Base-by-base conservation (phyloP, 805 yeast genomes). In the Cyberlindnera euphorbiiphila region DNA sequence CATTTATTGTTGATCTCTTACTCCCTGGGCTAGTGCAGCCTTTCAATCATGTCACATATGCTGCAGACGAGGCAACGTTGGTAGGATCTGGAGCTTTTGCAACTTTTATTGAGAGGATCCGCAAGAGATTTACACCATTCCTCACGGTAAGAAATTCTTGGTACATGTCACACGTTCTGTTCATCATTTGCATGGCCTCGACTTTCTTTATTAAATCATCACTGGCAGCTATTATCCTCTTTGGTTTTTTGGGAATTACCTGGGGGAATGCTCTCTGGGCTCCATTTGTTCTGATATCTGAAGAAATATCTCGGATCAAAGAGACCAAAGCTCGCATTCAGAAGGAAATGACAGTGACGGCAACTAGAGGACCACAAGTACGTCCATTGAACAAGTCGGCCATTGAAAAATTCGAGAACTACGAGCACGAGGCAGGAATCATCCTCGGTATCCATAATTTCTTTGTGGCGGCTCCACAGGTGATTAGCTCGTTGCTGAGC, bases 191-290 rank as follows among this genome's bases (percentile, higher is more conserved):
- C 24, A 73, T 73, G 61, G 25, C 65, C 6, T 46, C 66, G 1
- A 74, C 83, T 0, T 69, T 74, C 35, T 66, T 67, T 35, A 65
- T 76, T 16, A 27, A 48, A 3, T 57, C 59, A 7, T 71, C 73
- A 6, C 36, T 36, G 0, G 60, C 54, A 10, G 82, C 79, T 1
- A 68, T 76, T 8, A 45, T 61, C 0, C 52, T 78, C 52, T 72
- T 78, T 46, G 77, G 67, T 0, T 48, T 76, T 12, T 53, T 76
- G 29, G 85, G 85, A 3, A 59, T 78, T 15, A 71, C 82, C 0
- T 78, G 85, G 85, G 83, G 84, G 1, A 66, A 66, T 41, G 78
- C 82, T 0, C 64, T 76, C 13, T 78, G 85, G 85, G 77, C 79
- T 3, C 85, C 85, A 6, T 78, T 76, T 54, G 77, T 76, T 1